Evolutionary conservation across 305 asterid species (phyloP), one percentile per base, ranked within the genome.

Genomic region (Rubia balearica): DNA sequence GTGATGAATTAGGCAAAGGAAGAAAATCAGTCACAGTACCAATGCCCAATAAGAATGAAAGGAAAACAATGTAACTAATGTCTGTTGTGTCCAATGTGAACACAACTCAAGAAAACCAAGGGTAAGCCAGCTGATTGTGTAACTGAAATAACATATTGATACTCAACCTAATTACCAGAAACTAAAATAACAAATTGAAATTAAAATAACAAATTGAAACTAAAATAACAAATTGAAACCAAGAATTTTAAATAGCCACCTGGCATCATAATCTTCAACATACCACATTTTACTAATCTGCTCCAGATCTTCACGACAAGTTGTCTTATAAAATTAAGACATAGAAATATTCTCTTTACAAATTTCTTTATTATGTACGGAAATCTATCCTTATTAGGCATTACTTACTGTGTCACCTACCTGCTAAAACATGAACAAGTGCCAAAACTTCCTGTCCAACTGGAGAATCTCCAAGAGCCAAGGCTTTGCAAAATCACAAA

Each of bases 391-490:
- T 16, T 65, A 12, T 69, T 24, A 40, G 46, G 38, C 16, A 48
- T 42, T 1, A 38, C 70, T 61, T 43, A 49, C n/a, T 11, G 57
- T 41, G 17, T 8, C 38, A 24, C 57, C 69, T 24, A 49, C 53
- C 46, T 46, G 59, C 51, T 11, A 12, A 13, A 21, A 61, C 70
- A 61, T 19, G 6, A 71, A 36, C 60, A 24, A 17, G 70, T n/a
- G 46, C 24, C 66, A 22, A 65, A 33, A 56, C 8, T 45, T 56
- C 56, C 45, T 3, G 22, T 46, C 45, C 9, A 71, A 30, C 33
- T 19, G 33, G 41, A 66, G 55, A 46, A 57, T 55, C 38, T 63
- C 41, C 17, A 24, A 48, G 42, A 49, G 71, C 71, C 62, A 46
- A 45, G 16, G 40, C 43, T 9, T 27, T 8, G 53, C 59, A 19